Percentiles rank a stretch among this genome's conserved stretches.
phyloP scores from a whole-genome alignment of 2,329 filamentous ascomycete species.

The Colletotrichum liaoningense region DNA sequence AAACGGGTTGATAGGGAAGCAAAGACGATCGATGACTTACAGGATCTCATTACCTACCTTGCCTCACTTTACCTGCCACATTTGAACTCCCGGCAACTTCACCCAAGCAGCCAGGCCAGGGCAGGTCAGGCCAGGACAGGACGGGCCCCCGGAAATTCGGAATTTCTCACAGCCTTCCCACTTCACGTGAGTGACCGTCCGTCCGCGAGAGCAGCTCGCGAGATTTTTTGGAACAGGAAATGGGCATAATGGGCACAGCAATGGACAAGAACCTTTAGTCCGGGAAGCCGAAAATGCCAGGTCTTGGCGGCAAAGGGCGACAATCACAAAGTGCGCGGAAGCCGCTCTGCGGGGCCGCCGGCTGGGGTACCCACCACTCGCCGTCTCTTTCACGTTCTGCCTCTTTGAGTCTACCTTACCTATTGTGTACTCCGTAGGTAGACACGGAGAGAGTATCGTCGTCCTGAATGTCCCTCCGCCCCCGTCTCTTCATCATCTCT shows the following conservation, averaged over 20 bases:
- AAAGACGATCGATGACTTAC: no score
- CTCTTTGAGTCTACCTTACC: background rate
- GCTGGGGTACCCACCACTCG: background rate
- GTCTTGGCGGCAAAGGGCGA: constrained; percentile 22
- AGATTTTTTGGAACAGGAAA: background rate
- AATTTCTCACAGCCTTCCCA: constrained; percentile 30
- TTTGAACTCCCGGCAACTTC: no score
- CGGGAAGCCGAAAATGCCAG: constrained; percentile 17
- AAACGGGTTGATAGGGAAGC: no score
- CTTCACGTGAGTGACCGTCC: constrained; percentile 19
- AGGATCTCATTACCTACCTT: no score
- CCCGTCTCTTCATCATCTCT: no score
- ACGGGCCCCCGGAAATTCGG: background rate
- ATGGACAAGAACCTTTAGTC: background rate
- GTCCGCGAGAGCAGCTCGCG: no score
- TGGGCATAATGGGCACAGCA: background rate
- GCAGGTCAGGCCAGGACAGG: no score
- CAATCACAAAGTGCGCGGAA: constrained; percentile 35
- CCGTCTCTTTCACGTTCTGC: background rate
- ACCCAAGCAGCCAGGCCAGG: no score
- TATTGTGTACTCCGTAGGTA: no score
- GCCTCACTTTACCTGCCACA: no score
- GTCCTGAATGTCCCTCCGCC: background rate
- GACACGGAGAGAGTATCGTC: background rate
- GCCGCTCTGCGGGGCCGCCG: constrained; percentile 30